These are phyloP conservation scores for Phytopythium ostracodes DNA, from an alignment of 352 stramenopile species.

Conservation along the genomic window DNA sequence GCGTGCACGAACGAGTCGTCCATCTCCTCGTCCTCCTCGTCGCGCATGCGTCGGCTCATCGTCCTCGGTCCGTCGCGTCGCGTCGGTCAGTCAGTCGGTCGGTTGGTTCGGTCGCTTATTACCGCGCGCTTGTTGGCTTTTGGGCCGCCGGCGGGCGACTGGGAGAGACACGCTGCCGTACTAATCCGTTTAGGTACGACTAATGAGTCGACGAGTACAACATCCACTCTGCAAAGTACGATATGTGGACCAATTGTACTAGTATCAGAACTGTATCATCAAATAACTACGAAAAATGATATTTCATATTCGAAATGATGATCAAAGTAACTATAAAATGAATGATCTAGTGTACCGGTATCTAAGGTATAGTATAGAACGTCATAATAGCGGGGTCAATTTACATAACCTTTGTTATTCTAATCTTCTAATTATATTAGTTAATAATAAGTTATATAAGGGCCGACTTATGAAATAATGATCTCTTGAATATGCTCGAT, in stretches of 20 bases:
- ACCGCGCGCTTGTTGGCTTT: neutral
- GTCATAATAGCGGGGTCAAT: no score
- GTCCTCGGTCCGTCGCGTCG: neutral
- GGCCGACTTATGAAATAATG: no score
- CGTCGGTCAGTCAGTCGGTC: no score
- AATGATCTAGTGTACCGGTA: no score
- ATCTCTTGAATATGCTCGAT: no score
- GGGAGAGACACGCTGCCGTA: neutral
- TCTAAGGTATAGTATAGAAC: no score
- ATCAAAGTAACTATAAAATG: neutral
- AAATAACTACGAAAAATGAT: no score
- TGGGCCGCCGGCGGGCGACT: neutral
- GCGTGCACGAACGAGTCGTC: conserved; percentile 77
- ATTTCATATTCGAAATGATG: no score
- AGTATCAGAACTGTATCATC: neutral
- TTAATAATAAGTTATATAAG: neutral
- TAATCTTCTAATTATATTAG: neutral
- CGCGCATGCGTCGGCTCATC: conserved; percentile 51
- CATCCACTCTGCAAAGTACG: neutral
- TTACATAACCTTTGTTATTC: no score
- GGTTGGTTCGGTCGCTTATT: neutral
- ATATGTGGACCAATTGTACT: neutral
- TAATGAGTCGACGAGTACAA: neutral
- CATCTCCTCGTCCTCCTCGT: conserved; percentile 81
- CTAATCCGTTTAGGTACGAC: neutral